Conservation (phyloP, 495 filamentous ascomycete genomes). For the Tuber borchii region DNA sequence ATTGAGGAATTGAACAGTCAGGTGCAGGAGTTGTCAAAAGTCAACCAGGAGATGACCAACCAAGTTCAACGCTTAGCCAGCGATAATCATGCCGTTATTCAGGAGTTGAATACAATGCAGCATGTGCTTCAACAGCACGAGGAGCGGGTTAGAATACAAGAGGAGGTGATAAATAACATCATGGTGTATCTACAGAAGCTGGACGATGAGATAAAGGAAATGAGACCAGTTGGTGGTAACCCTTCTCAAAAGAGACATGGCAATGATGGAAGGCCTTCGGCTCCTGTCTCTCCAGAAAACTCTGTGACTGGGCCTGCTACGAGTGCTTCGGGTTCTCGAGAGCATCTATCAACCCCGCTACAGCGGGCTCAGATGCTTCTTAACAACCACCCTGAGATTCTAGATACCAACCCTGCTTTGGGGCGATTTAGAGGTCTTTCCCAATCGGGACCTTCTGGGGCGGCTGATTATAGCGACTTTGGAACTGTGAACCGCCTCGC, state of each 20-base stretch:
- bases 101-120: conserved; percentile 79
- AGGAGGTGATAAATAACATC: conserved; percentile 50
- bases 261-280: conserved; percentile 25
- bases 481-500: conserved; percentile 18
- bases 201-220: conserved; percentile 30
- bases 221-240: conserved; percentile 17
- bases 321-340: conserved; percentile 50
- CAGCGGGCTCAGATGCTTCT: conserved; percentile 87
- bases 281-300: conserved; percentile 29
- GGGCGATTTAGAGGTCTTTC: conserved; percentile 25
- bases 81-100: conserved; percentile 77
- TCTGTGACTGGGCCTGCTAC: conserved; percentile 42
- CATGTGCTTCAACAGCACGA: conserved; percentile 83
- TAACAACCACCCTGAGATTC: conserved; percentile 56
- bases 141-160: conserved; percentile 50
- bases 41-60: conserved; percentile 77
- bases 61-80: conserved; percentile 77
- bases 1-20: conserved; percentile 84
- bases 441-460: conserved; percentile 16
- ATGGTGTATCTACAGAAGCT: conserved; percentile 43
- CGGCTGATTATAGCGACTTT: conserved; percentile 18
- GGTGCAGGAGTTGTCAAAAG: conserved; percentile 81
- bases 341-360: conserved; percentile 72
- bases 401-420: conserved; percentile 21
- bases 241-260: background rate